Conservation (phyloP, 2,329 filamentous ascomycete species). For the Boeremia lycopersici region DNA sequence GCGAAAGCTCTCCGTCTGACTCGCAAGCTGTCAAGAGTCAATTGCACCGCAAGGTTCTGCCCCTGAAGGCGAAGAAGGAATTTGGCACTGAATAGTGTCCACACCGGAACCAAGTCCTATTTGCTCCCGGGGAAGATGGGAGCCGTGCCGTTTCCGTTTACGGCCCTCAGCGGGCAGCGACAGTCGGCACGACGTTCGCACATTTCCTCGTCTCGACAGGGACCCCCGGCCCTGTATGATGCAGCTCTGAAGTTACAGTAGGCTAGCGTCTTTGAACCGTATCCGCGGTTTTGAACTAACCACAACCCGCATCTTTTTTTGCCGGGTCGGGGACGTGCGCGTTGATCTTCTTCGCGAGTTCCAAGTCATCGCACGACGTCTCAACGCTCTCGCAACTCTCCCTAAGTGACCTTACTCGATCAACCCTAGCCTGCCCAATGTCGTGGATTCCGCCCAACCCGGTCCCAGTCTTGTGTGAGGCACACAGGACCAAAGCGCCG, state of each 20-base stretch:
- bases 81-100: constrained; percentile 15
- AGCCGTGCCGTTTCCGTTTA: constrained; percentile 33
- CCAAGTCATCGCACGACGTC: constrained; percentile 40
- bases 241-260: constrained; percentile 13
- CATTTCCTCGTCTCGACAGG: constrained; percentile 21
- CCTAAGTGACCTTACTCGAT: constrained; percentile 41
- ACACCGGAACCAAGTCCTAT: constrained; percentile 29
- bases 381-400: constrained; percentile 43
- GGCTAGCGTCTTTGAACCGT: constrained; percentile 32
- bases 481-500: constrained; percentile 33
- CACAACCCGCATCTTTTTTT: constrained; percentile 33
- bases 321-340: constrained; percentile 31
- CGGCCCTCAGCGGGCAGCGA: constrained; percentile 31
- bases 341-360: constrained; percentile 44
- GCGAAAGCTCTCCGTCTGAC: constrained; percentile 34
- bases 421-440: constrained; percentile 40
- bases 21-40: constrained; percentile 30
- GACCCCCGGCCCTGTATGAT: constrained; percentile 18
- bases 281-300: constrained; percentile 35
- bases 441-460: constrained; percentile 44
- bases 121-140: constrained; percentile 43
- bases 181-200: constrained; percentile 37
- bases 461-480: constrained; percentile 31
- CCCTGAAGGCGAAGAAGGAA: constrained; percentile 28
- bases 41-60: constrained; percentile 22